These are phyloP conservation scores for Arthroderma uncinatum DNA, from an alignment of 2,329 filamentous ascomycete genomes.

Conservation along the genomic window DNA sequence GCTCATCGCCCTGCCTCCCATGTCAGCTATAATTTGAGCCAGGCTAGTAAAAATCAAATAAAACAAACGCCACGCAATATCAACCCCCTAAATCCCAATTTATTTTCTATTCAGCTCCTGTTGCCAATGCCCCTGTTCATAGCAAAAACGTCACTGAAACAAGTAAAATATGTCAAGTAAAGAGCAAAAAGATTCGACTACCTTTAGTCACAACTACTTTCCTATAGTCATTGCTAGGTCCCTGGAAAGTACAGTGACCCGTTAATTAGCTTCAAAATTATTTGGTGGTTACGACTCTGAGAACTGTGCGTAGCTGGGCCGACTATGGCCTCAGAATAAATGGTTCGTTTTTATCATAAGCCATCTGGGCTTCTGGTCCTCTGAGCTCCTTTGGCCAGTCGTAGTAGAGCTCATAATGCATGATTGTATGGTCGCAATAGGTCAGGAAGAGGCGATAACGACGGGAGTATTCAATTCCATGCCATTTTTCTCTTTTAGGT, in stretches of 20 bases:
- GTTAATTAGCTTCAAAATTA: too few relatives aligned
- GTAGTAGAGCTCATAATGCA: conserved; percentile 50
- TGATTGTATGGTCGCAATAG: conserved; percentile 45
- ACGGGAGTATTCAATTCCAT: conserved; percentile 32
- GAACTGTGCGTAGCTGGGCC: too few relatives aligned
- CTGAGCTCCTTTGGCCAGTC: conserved; percentile 23
- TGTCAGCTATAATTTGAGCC: not conserved
- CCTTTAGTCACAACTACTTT: too few relatives aligned
- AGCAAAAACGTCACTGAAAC: not conserved
- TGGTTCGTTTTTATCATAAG: not conserved
- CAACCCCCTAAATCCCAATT: not conserved
- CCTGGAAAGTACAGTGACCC: too few relatives aligned
- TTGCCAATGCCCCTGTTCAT: not conserved
- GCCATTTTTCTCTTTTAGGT: conserved; percentile 23
- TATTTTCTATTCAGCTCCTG: not conserved
- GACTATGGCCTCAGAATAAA: conserved; percentile 9
- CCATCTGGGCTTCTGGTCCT: conserved; percentile 3
- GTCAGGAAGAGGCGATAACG: conserved; percentile 45
- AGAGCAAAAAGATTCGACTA: not conserved
- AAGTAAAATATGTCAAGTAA: not conserved
- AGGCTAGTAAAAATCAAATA: not conserved
- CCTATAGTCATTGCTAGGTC: too few relatives aligned
- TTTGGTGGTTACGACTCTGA: too few relatives aligned
- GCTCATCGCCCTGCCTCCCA: not conserved
- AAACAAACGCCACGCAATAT: not conserved